Evolutionary conservation across 2,329 filamentous ascomycete genomes (phyloP).

Genomic region (Aspergillus versicolor): DNA sequence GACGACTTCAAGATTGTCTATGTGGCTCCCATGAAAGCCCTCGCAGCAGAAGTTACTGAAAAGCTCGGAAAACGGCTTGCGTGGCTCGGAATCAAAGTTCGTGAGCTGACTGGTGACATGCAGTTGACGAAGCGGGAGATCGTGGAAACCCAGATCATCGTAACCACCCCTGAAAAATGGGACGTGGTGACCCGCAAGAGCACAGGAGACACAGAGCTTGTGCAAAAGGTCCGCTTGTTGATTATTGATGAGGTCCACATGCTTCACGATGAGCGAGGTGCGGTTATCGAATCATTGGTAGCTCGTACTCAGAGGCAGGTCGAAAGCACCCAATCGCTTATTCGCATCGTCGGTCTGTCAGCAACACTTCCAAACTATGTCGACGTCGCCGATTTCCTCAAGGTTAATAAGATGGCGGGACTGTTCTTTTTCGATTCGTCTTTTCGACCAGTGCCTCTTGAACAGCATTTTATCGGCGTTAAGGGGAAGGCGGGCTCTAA

Average conservation of each 20-base stretch:
- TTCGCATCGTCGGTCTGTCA: slow-evolving; percentile 92
- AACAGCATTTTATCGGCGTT: slow-evolving; percentile 96
- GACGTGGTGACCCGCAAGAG: slow-evolving; percentile 97
- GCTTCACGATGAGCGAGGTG: slow-evolving; percentile 96
- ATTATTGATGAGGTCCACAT: slow-evolving; percentile 99
- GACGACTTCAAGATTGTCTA: slow-evolving; percentile 99
- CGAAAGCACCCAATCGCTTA: slow-evolving; percentile 95
- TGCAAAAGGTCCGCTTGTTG: slow-evolving; percentile 91
- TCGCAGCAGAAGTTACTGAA: slow-evolving; percentile 93
- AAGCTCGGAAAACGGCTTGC: slow-evolving; percentile 88
- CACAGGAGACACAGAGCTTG: slow-evolving; percentile 93
- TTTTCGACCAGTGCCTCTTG: slow-evolving; percentile 90
- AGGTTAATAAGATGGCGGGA: slow-evolving; percentile 88
- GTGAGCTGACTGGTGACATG: slow-evolving; percentile 98
- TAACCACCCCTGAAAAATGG: slow-evolving; percentile 99
- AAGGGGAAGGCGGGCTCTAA: slow-evolving; percentile 82
- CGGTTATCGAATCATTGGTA: slow-evolving; percentile 92
- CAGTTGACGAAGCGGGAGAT: slow-evolving; percentile 97
- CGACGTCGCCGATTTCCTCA: slow-evolving; percentile 94
- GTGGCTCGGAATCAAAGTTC: slow-evolving; percentile 89
- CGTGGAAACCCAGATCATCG: slow-evolving; percentile 92
- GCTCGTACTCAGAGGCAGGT: slow-evolving; percentile 94
- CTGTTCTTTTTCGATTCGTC: slow-evolving; percentile 97
- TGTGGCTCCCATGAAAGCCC: slow-evolving; percentile 97
- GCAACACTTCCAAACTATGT: slow-evolving; percentile 95